Percentiles rank a stretch among this genome's conserved stretches.
phyloP scores from a whole-genome alignment of 371 early-diverging fungal genomes.

The Actinomucor elegans region DNA sequence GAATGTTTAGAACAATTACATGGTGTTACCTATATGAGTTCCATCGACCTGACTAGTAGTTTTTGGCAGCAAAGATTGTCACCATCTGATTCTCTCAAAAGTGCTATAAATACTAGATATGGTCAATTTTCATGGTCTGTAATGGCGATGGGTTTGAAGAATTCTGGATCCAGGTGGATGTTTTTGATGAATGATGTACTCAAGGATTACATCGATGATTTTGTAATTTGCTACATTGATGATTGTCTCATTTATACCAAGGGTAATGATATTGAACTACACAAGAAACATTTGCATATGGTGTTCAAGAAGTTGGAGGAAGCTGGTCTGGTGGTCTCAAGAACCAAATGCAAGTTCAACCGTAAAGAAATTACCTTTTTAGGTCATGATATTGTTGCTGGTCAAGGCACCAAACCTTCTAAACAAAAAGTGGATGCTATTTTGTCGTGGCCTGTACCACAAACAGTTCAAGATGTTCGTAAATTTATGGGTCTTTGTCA shows the following conservation, averaged over 20 bases:
- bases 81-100: not conserved
- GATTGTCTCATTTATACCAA: constrained; percentile 49
- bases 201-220: constrained; percentile 26
- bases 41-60: constrained; percentile 34
- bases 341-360: constrained; percentile 57
- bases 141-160: constrained; percentile 53
- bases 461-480: constrained; percentile 31
- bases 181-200: constrained; percentile 38
- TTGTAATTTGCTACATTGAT: constrained; percentile 41
- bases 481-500: constrained; percentile 29
- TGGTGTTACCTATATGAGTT: constrained; percentile 1
- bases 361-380: constrained; percentile 36
- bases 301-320: constrained; percentile 33
- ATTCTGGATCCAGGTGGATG: constrained; percentile 49
- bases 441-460: constrained; percentile 32
- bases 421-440: constrained; percentile 26
- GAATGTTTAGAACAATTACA: not conserved
- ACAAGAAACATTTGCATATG: constrained; percentile 29
- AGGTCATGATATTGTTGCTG: constrained; percentile 41
- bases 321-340: constrained; percentile 27
- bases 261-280: constrained; percentile 31
- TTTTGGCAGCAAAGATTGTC: constrained; percentile 35
- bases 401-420: constrained; percentile 26
- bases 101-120: constrained; percentile 7
- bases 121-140: constrained; percentile 46